Conservation (phyloP, 2,329 filamentous ascomycete species). For the Phialophora chinensis region DNA sequence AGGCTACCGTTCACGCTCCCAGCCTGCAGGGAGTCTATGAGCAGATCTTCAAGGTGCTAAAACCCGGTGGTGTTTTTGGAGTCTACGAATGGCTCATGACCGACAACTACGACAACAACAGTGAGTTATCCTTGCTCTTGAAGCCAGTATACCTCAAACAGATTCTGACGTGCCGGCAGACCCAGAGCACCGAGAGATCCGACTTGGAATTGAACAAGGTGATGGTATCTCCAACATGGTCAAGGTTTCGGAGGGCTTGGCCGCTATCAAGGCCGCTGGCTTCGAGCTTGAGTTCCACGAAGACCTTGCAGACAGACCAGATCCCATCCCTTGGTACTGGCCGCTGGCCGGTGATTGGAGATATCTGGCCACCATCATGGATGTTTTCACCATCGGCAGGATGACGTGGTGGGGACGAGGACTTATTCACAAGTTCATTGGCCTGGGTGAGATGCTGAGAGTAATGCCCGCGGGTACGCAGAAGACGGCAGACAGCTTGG, state of each 20-base stretch:
- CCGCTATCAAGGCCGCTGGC: slow-evolving; percentile 83
- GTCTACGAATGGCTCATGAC: slow-evolving; percentile 99
- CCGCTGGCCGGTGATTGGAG: slow-evolving; percentile 83
- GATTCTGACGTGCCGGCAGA: neutral
- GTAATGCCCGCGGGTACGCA: slow-evolving; percentile 82
- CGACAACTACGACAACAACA: slow-evolving; percentile 87
- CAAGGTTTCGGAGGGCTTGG: slow-evolving; percentile 77
- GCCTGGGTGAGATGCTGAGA: slow-evolving; percentile 73
- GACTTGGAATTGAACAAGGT: slow-evolving; percentile 92
- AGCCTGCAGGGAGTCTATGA: slow-evolving; percentile 89
- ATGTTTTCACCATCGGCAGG: slow-evolving; percentile 75
- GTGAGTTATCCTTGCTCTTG: slow-evolving; percentile 46
- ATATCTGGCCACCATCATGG: slow-evolving; percentile 78
- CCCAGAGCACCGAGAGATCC: slow-evolving; percentile 83
- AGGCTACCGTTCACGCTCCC: slow-evolving; percentile 94
- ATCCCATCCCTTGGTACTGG: slow-evolving; percentile 90
- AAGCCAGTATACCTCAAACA: too few species aligned
- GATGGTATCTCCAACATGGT: slow-evolving; percentile 99
- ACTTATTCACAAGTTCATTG: slow-evolving; percentile 76
- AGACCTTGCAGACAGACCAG: slow-evolving; percentile 79
- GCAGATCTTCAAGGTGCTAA: slow-evolving; percentile 92
- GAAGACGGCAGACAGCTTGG: slow-evolving; percentile 93
- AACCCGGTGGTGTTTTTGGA: slow-evolving; percentile 93
- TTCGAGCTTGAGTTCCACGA: slow-evolving; percentile 84
- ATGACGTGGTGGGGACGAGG: slow-evolving; percentile 87